phyloP scores from a whole-genome alignment of 164 flowering plant species.

The Piper longum region DNA sequence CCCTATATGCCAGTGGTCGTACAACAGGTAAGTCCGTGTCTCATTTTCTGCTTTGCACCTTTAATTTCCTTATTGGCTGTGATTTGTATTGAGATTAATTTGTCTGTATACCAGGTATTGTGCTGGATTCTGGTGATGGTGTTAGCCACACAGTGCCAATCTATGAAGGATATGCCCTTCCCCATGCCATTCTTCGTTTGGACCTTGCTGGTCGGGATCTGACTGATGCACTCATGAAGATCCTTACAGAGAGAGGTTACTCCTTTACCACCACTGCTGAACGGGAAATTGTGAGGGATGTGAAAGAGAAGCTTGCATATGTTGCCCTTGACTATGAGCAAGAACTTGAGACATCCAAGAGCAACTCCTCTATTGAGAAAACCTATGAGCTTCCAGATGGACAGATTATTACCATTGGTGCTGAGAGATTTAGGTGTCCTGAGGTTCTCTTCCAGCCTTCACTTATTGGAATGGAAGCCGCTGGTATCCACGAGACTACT shows the following conservation, averaged over 20 bases:
- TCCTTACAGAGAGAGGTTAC: constrained; percentile 22
- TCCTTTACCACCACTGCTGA: constrained; percentile 24
- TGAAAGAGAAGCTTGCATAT: constrained; percentile 26
- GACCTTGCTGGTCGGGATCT: constrained; percentile 9
- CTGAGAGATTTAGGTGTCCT: too few relatives aligned
- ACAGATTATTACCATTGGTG: neutral
- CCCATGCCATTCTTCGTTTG: too few relatives aligned
- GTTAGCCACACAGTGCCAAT: too few relatives aligned
- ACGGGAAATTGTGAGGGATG: constrained; percentile 34
- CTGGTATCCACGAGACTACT: too few relatives aligned
- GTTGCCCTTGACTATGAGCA: neutral
- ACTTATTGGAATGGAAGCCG: too few relatives aligned
- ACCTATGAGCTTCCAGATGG: constrained; percentile 26
- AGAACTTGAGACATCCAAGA: constrained; percentile 20
- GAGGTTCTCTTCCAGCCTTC: too few relatives aligned
- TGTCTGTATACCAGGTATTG: constrained; percentile 7
- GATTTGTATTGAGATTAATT: neutral
- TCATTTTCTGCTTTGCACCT: neutral
- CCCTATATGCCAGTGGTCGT: neutral
- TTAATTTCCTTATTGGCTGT: neutral
- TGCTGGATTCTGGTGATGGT: too few relatives aligned
- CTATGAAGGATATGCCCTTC: too few relatives aligned
- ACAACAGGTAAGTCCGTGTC: constrained; percentile 41
- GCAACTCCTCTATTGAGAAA: constrained; percentile 21
- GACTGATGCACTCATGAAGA: constrained; percentile 22